These are phyloP conservation scores for Lathyrus tuberosus DNA, from an alignment of 306 rosid species.

Conservation along the genomic window DNA sequence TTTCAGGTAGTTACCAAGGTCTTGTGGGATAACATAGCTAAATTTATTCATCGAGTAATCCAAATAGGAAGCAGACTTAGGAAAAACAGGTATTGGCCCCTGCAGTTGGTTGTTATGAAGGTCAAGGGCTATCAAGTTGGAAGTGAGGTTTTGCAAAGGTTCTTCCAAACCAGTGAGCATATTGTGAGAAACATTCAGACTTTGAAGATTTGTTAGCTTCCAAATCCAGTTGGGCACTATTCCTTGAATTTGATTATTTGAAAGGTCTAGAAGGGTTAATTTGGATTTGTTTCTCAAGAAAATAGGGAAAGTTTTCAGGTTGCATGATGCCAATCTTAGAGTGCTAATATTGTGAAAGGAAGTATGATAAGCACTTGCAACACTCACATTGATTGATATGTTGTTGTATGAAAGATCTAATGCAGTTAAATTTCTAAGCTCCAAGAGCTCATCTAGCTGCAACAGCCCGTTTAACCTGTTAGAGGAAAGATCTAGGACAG, in stretches of 20 bases:
- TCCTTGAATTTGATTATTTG: slow-evolving; percentile 51
- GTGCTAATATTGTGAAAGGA: slow-evolving; percentile 32
- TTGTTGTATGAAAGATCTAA: slow-evolving; percentile 65
- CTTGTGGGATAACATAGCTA: slow-evolving; percentile 31
- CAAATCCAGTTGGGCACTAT: slow-evolving; percentile 65
- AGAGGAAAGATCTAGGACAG: slow-evolving; percentile 49
- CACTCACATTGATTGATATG: slow-evolving; percentile 27
- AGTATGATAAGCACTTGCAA: background rate
- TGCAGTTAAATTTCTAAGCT: slow-evolving; percentile 44
- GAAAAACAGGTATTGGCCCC: slow-evolving; percentile 41
- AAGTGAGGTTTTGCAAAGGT: slow-evolving; percentile 23
- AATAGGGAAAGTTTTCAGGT: slow-evolving; percentile 43
- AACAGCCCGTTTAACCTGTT: slow-evolving; percentile 55
- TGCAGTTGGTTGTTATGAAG: slow-evolving; percentile 49
- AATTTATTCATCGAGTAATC: slow-evolving; percentile 53
- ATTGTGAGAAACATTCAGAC: slow-evolving; percentile 64
- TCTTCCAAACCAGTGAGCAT: slow-evolving; percentile 38
- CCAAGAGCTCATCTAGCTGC: slow-evolving; percentile 12
- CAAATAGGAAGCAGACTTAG: background rate
- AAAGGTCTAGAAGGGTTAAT: slow-evolving; percentile 49
- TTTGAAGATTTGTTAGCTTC: slow-evolving; percentile 34
- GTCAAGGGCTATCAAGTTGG: slow-evolving; percentile 33
- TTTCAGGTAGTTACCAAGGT: slow-evolving; percentile 22
- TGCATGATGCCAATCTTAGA: slow-evolving; percentile 53
- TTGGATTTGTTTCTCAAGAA: slow-evolving; percentile 48